Evolutionary conservation across 2,329 filamentous ascomycete genomes (phyloP).

Genomic region (Colletotrichum sp.): DNA sequence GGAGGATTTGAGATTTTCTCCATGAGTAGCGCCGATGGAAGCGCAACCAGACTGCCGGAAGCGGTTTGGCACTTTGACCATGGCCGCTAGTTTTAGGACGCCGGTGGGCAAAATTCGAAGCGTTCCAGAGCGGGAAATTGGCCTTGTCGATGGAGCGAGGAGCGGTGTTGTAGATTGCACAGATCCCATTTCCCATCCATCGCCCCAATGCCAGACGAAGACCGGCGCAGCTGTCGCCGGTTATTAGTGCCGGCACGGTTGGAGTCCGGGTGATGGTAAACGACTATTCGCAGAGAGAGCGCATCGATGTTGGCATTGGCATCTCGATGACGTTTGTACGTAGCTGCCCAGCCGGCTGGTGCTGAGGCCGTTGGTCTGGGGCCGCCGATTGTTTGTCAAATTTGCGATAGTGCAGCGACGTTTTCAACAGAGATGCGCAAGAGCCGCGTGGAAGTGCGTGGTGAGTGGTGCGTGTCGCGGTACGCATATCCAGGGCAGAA

Average conservation of each 20-base stretch:
- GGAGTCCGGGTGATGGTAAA: background rate
- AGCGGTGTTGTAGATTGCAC: background rate
- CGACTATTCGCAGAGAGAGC: background rate
- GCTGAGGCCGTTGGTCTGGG: background rate
- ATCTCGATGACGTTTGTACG: constrained; percentile 10
- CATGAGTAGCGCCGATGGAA: constrained; percentile 12
- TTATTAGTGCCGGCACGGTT: background rate
- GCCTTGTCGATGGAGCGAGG: background rate
- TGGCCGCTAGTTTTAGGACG: background rate
- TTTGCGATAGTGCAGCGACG: background rate
- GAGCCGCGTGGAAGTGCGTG: constrained; percentile 1
- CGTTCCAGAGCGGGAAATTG: constrained; percentile 13
- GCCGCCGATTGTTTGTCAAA: background rate
- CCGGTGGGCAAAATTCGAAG: background rate
- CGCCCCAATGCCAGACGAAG: background rate
- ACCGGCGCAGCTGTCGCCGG: background rate
- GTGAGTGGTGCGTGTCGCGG: background rate
- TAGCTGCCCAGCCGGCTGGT: constrained; percentile 4
- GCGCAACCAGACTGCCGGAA: background rate
- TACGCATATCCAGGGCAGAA: background rate
- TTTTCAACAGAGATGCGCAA: constrained; percentile 3
- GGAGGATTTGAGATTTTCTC: constrained; percentile 18
- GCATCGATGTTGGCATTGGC: background rate
- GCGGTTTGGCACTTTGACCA: constrained; percentile 2
- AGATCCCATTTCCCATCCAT: background rate